A percentile compares a stretch with the other conserved stretches of the same genome.
Evolutionary conservation across 768 basidiomycete species (phyloP).

Genomic region (Trametes sanguinea): DNA sequence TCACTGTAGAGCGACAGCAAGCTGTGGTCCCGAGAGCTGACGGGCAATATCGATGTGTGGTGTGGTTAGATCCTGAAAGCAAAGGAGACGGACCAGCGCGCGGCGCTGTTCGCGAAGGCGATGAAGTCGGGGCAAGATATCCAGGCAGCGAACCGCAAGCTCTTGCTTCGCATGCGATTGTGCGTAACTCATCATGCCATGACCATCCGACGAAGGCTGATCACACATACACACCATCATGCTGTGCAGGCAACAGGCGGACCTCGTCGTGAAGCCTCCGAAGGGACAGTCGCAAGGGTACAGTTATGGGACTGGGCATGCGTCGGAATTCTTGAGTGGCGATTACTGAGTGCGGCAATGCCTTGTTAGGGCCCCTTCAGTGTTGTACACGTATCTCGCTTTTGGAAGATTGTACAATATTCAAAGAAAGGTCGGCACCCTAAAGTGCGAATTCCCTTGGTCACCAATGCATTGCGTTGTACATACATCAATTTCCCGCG

Average conservation of each 20-base stretch:
- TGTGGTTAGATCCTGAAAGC: constrained; percentile 64
- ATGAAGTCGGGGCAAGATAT: constrained; percentile 74
- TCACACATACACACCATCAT: not conserved
- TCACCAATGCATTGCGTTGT: too few relatives aligned
- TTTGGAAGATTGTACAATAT: too few relatives aligned
- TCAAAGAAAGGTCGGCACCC: too few relatives aligned
- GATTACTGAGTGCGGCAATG: constrained; percentile 6
- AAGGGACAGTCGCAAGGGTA: constrained; percentile 13
- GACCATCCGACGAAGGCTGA: not conserved
- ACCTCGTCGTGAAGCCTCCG: constrained; percentile 57
- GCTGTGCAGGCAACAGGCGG: constrained; percentile 70
- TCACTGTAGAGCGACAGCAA: too few relatives aligned
- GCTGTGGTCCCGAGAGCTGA: not conserved
- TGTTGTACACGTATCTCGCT: too few relatives aligned
- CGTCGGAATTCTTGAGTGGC: constrained; percentile 7
- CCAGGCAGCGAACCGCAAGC: constrained; percentile 70
- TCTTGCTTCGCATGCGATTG: constrained; percentile 83
- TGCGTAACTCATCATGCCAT: constrained; percentile 41
- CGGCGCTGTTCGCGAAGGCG: constrained; percentile 73
- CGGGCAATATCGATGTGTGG: not conserved
- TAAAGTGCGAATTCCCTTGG: too few relatives aligned
- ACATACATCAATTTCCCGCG: too few relatives aligned
- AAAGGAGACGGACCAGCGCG: constrained; percentile 76
- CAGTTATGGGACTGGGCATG: constrained; percentile 1
- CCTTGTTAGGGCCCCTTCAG: too few relatives aligned